Percentiles rank a stretch among this genome's conserved stretches.
These are phyloP conservation scores for Fragaria iinumae DNA, from an alignment of 306 rosid genomes.

Conservation along the genomic window DNA sequence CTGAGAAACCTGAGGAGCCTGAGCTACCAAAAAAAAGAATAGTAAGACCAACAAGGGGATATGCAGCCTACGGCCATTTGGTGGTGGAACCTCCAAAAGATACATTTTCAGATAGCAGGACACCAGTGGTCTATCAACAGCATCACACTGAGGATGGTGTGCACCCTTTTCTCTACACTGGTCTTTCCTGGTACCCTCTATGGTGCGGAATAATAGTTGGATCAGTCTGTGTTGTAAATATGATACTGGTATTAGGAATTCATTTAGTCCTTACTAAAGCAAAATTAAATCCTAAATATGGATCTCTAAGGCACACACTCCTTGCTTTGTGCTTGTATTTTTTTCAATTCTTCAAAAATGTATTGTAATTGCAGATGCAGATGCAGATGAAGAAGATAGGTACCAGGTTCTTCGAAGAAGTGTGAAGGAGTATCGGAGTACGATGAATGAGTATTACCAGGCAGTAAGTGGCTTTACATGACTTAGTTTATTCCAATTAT, in stretches of 20 bases:
- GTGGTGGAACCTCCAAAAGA: conserved; percentile 57
- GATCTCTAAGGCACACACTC: background rate
- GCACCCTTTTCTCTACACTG: conserved; percentile 16
- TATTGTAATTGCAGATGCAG: conserved; percentile 40
- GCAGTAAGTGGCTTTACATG: conserved; percentile 54
- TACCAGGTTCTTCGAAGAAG: conserved; percentile 65
- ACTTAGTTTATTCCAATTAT: conserved; percentile 20
- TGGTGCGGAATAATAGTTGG: conserved; percentile 5
- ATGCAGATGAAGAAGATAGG: conserved; percentile 52
- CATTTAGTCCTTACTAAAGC: background rate
- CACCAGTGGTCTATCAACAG: conserved; percentile 31
- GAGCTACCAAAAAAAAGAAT: conserved; percentile 42
- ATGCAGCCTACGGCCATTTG: conserved; percentile 35
- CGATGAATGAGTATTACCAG: conserved; percentile 68
- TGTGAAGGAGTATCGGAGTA: conserved; percentile 63
- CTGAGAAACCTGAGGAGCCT: conserved; percentile 36
- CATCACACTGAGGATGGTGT: conserved; percentile 48
- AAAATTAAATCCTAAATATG: conserved; percentile 7
- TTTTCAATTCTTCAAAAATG: conserved; percentile 2
- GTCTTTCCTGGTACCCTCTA: conserved; percentile 11
- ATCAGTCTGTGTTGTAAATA: background rate
- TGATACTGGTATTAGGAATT: background rate
- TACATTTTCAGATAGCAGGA: conserved; percentile 29
- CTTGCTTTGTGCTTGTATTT: conserved; percentile 5
- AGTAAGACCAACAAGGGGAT: conserved; percentile 32